phyloP scores from a whole-genome alignment of 1,284 basidiomycete species.

The Anthracocystis panici-leucophaei region DNA sequence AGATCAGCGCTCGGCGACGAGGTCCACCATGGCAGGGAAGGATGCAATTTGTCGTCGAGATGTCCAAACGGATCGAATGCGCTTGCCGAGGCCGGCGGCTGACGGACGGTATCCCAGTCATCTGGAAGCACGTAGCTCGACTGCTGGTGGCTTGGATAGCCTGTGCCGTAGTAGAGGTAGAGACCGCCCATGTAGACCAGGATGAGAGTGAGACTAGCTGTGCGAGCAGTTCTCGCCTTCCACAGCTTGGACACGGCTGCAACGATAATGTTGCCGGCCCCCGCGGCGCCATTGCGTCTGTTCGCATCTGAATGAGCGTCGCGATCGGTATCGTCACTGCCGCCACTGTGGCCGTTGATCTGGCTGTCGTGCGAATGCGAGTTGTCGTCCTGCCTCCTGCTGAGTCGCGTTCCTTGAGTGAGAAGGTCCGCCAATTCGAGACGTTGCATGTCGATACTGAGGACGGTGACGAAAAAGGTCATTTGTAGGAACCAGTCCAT shows the following conservation, averaged over 20 bases:
- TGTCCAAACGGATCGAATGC: conserved; percentile 58
- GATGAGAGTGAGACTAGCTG: conserved; percentile 79
- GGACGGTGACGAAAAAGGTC: conserved; percentile 88
- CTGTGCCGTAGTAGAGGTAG: conserved; percentile 64
- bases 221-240: conserved; percentile 79
- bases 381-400: conserved; percentile 22
- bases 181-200: conserved; percentile 57
- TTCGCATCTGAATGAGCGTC: conserved; percentile 16
- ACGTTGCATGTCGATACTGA: conserved; percentile 90
- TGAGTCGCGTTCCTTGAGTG: conserved; percentile 50
- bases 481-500: conserved; percentile 96
- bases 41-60: conserved; percentile 28
- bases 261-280: conserved; percentile 27
- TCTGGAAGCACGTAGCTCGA: conserved; percentile 35
- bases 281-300: conserved; percentile 2
- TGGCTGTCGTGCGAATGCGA: conserved; percentile 15
- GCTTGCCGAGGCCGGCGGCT: conserved; percentile 12
- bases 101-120: conserved; percentile 30
- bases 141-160: conserved; percentile 45
- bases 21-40: conserved; percentile 56
- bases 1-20: conserved; percentile 71
- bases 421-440: conserved; percentile 74
- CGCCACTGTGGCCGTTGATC: conserved; percentile 10
- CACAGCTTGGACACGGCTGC: conserved; percentile 36
- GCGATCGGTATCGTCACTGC: conserved; percentile 15